Conservation (phyloP, 129 eudicot genomes). For the carrot (Daucus carota) region DH1_v3.0 NC_030381.2:40472001-40472500, state of each 20-base stretch:
- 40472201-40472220: conserved; percentile 79
- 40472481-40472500: conserved; percentile 34
- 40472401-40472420: conserved; percentile 72
- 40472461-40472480: conserved; percentile 32
- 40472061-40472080: conserved; percentile 41
- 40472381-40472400: conserved; percentile 64
- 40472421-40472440: conserved; percentile 44
- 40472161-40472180: conserved; percentile 66
- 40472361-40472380: conserved; percentile 61
- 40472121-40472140: conserved; percentile 75
- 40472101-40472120: conserved; percentile 84
- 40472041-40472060: conserved; percentile 52
- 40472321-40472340: conserved; percentile 53
- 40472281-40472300: conserved; percentile 67
- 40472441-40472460: conserved; percentile 51
- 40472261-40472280: conserved; percentile 49
- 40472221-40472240: conserved; percentile 57
- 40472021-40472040: conserved; percentile 68
- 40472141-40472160: conserved; percentile 78
- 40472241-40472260: conserved; percentile 63
- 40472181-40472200: conserved; percentile 70
- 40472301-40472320: conserved; percentile 65
- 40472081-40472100: conserved; percentile 69
- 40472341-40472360: conserved; percentile 84
- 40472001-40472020: conserved; percentile 76